These are phyloP conservation scores for Leccinellum rugosiceps DNA, from an alignment of 768 basidiomycete species.

Conservation along the genomic window DNA sequence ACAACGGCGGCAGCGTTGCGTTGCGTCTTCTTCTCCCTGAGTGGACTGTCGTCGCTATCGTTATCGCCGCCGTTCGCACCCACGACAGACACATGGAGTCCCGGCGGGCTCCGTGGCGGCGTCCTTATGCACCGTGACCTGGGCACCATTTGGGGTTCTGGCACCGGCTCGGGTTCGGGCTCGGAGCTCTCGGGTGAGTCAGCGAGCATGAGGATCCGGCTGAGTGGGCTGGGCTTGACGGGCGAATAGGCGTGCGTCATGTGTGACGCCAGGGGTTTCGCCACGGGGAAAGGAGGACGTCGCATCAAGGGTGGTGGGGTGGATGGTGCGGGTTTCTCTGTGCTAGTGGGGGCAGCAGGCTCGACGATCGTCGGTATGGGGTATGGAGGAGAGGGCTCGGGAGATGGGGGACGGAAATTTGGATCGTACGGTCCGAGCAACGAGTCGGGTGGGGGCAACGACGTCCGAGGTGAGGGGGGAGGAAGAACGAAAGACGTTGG, in stretches of 20 bases:
- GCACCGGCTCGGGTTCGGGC: constrained; percentile 22
- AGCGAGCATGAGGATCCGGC: constrained; percentile 70
- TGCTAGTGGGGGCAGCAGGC: constrained; percentile 9
- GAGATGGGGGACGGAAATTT: neutral
- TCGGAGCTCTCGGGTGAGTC: constrained; percentile 48
- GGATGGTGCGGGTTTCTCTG: constrained; percentile 2
- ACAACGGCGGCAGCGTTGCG: constrained; percentile 24
- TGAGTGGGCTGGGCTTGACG: constrained; percentile 74
- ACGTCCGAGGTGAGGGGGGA: constrained; percentile 70
- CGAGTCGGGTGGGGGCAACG: constrained; percentile 46
- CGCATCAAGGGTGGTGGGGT: neutral
- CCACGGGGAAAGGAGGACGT: constrained; percentile 57
- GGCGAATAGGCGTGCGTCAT: constrained; percentile 85
- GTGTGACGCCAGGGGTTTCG: constrained; percentile 63
- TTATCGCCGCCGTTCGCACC: constrained; percentile 32
- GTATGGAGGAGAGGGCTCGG: constrained; percentile 5
- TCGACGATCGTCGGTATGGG: constrained; percentile 22
- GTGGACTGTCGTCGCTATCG: constrained; percentile 51
- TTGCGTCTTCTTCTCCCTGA: constrained; percentile 47
- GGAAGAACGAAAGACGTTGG: constrained; percentile 75
- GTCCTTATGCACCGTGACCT: constrained; percentile 12
- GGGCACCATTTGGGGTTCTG: constrained; percentile 15
- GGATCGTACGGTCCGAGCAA: constrained; percentile 27
- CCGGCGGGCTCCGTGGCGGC: constrained; percentile 16
- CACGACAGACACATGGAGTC: constrained; percentile 8